Evolutionary conservation across 202 grass and related monocot species (phyloP), one percentile per base, ranked within the genome.

Genomic region (Zizania palustris): DNA sequence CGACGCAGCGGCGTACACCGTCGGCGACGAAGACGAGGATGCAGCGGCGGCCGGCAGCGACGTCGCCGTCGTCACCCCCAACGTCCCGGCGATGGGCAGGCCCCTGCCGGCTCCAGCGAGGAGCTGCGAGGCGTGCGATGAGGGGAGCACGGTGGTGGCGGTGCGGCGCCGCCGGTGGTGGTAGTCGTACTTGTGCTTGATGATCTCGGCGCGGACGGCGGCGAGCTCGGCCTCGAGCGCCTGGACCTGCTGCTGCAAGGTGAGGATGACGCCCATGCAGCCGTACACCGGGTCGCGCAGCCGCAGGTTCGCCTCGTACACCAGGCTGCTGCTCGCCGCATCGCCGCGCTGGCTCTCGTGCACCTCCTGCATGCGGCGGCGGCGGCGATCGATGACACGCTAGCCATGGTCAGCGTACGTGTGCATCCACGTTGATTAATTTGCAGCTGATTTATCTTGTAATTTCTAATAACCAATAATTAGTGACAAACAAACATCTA

Each of bases 241-340:
- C 35, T 99, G 92, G 18, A 87, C 89, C 78, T 99, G 96, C 74
- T 99, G 89, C 74, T 99, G 89, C 43, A 99, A 82, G 6, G 83
- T 79, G 39, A 87, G 84, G 77, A 99, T 96, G 54, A 88, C 89
- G 34, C 96, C 96, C 92, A 96, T 90, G 85, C 96, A 91, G 41
- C 96, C 96, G 72, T 91, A 99, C 9, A 99, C 81, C 15, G 96
- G 96, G 61, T 99, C 92, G 10, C 89, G 83, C 51, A 99, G 72
- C 46, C 96, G 82, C 14, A 99, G 77, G 67, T 89, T 95, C 21
- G 96, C 92, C 79, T 99, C 96, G 75, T 99, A 99, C 51, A 99
- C 87, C 11, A 99, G 87, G 78, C 92, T 99, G 78, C 92, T 99
- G 63, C 90, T 99, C 3, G 92, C 89, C 59, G 92, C 49, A 72